These are phyloP conservation scores for Tagetes patula DNA, from an alignment of 129 eudicot genomes.

Conservation along the genomic window DNA sequence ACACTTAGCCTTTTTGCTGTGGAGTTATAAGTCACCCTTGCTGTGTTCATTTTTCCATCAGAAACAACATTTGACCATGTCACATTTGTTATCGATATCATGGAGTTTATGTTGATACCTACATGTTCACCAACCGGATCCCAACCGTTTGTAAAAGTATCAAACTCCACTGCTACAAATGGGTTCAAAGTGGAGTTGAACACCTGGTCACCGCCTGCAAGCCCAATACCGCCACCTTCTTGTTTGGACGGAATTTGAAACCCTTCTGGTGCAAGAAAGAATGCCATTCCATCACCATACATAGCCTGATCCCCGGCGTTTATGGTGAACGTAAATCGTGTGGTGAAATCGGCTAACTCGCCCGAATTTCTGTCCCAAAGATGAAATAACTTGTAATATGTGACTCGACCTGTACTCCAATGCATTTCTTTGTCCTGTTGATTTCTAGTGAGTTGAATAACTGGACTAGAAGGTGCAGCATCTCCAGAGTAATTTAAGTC, in stretches of 20 bases:
- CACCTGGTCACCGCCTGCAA: conserved; percentile 23
- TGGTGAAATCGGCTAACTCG: conserved; percentile 33
- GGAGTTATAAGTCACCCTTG: conserved; percentile 39
- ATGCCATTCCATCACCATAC: conserved; percentile 40
- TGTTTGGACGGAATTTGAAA: conserved; percentile 21
- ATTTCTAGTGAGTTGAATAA: conserved; percentile 36
- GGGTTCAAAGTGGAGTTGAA: conserved; percentile 29
- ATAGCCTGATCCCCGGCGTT: conserved; percentile 16
- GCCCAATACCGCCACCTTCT: conserved; percentile 39
- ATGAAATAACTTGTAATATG: conserved; percentile 22
- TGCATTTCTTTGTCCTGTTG: conserved; percentile 33
- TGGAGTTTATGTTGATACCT: conserved; percentile 47
- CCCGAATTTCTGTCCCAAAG: conserved; percentile 36
- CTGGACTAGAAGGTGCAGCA: conserved; percentile 31
- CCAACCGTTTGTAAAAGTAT: conserved; percentile 36
- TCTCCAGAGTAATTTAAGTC: conserved; percentile 28
- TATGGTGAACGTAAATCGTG: conserved; percentile 32
- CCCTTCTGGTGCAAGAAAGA: conserved; percentile 36
- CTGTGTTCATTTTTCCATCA: conserved; percentile 25
- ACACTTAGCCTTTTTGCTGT: conserved; percentile 18
- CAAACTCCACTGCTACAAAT: conserved; percentile 49
- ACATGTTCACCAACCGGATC: conserved; percentile 40
- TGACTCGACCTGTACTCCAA: conserved; percentile 30
- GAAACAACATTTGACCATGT: conserved; percentile 37
- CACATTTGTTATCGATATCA: conserved; percentile 26